phyloP scores from a whole-genome alignment of 108 stramenopile genomes.

The Nitzschia sp. region DNA sequence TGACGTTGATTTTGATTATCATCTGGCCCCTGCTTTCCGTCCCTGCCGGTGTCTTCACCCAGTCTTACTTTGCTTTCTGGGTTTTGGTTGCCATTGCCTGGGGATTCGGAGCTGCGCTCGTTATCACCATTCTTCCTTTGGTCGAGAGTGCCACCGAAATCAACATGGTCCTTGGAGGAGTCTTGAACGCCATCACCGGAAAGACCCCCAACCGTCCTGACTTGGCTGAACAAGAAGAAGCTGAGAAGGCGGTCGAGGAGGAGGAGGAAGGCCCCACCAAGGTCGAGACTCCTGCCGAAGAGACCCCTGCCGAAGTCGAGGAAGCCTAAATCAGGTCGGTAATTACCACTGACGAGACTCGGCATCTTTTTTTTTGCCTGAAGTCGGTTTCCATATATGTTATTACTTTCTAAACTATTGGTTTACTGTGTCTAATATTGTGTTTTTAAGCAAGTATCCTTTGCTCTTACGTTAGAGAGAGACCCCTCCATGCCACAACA shows the following conservation, averaged over 20 bases:
- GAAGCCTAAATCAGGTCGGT: too few relatives aligned
- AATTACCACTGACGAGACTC: too few relatives aligned
- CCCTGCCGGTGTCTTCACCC: conserved; percentile 84
- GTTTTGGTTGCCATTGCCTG: conserved; percentile 85
- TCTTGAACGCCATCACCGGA: conserved; percentile 20
- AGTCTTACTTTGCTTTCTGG: conserved; percentile 90
- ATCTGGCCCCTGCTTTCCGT: conserved; percentile 88
- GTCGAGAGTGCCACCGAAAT: conserved; percentile 73
- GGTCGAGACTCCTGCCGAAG: not conserved
- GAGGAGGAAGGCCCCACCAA: not conserved
- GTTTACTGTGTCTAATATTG: too few relatives aligned
- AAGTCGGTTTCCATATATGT: too few relatives aligned
- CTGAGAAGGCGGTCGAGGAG: not conserved
- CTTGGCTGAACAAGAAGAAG: not conserved
- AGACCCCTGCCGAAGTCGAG: conserved; percentile 1
- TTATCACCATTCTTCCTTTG: conserved; percentile 79
- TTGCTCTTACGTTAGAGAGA: too few relatives aligned
- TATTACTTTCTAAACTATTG: too few relatives aligned
- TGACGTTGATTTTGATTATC: conserved; percentile 83
- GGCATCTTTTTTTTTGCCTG: too few relatives aligned
- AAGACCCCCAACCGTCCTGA: not conserved
- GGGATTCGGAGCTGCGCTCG: conserved; percentile 83
- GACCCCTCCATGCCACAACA: too few relatives aligned
- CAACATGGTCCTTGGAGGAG: conserved; percentile 49
- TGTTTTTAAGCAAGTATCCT: too few relatives aligned